Conservation (phyloP, 495 filamentous ascomycete species). For the Daldinia grandis region DNA sequence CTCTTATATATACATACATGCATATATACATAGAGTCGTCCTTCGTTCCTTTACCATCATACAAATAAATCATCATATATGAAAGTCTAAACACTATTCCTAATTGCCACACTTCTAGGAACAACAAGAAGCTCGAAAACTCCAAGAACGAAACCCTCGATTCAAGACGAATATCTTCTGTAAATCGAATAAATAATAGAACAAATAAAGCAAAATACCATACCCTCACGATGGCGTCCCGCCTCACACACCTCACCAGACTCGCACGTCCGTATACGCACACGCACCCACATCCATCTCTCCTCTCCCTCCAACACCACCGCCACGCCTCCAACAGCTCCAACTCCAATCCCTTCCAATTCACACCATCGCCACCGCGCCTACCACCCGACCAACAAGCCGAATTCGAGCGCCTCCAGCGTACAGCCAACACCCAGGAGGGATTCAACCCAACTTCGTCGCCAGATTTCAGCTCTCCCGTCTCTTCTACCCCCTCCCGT, state of each 20-base stretch:
- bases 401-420: conserved; percentile 88
- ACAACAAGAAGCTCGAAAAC: too few species aligned
- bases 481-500: too few species aligned
- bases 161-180: too few species aligned
- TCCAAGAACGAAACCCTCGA: too few species aligned
- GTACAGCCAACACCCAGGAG: conserved; percentile 52
- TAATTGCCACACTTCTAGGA: too few species aligned
- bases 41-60: too few species aligned
- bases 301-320: neutral
- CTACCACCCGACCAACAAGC: conserved; percentile 90
- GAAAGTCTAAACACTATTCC: too few species aligned
- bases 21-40: too few species aligned
- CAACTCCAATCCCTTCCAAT: conserved; percentile 52
- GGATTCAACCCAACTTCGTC: conserved; percentile 46
- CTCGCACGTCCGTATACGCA: neutral
- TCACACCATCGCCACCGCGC: conserved; percentile 76
- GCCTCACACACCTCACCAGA: conserved; percentile 18
- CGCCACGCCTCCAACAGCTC: conserved; percentile 28
- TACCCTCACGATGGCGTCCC: conserved; percentile 24
- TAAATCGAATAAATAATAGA: neutral
- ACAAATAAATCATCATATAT: too few species aligned
- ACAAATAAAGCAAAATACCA: neutral
- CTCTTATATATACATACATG: neutral
- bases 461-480: conserved; percentile 32
- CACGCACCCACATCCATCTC: conserved; percentile 13